Percentiles rank a stretch among this genome's conserved stretches.
Conservation (phyloP, 2,329 filamentous ascomycete species). For the Colletotrichum truncatum region DNA sequence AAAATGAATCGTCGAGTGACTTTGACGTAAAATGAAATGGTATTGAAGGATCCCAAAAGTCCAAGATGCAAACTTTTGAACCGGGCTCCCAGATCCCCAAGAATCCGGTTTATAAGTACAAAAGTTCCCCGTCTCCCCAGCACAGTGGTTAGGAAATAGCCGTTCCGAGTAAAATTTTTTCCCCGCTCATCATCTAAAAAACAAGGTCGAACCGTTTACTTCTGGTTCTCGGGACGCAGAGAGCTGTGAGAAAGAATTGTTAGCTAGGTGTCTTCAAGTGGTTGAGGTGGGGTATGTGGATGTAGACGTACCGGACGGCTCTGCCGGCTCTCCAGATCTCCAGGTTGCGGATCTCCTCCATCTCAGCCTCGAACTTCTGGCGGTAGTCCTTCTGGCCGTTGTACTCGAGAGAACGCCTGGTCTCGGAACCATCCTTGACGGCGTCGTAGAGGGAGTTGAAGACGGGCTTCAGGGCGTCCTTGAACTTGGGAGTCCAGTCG, state of each 20-base stretch:
- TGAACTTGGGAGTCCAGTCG: conserved; percentile 98
- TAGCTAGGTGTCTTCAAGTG: conserved; percentile 24
- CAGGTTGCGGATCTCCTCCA: conserved; percentile 96
- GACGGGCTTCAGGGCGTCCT: conserved; percentile 97
- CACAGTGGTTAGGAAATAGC: conserved; percentile 27
- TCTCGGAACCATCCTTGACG: conserved; percentile 92
- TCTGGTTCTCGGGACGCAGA: conserved; percentile 88
- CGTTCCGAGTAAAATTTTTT: conserved; percentile 16
- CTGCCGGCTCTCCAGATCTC: conserved; percentile 99
- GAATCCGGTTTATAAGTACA: conserved; percentile 48
- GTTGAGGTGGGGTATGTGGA: not conserved
- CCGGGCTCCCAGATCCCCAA: conserved; percentile 32
- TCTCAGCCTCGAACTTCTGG: conserved; percentile 96
- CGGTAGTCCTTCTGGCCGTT: conserved; percentile 97
- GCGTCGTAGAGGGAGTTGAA: conserved; percentile 98
- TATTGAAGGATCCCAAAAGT: conserved; percentile 31
- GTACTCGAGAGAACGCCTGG: conserved; percentile 95
- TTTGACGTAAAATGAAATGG: conserved; percentile 26
- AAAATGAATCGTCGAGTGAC: not conserved
- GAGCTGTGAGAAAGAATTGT: conserved; percentile 54
- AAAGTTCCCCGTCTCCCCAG: conserved; percentile 31
- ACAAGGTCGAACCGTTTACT: conserved; percentile 56
- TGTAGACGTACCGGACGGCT: conserved; percentile 78
- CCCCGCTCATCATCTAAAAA: conserved; percentile 22
- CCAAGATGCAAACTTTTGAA: conserved; percentile 35